These are phyloP conservation scores for Gonium pectorale DNA, from an alignment of 139 green algal genomes.

Conservation along the genomic window DNA sequence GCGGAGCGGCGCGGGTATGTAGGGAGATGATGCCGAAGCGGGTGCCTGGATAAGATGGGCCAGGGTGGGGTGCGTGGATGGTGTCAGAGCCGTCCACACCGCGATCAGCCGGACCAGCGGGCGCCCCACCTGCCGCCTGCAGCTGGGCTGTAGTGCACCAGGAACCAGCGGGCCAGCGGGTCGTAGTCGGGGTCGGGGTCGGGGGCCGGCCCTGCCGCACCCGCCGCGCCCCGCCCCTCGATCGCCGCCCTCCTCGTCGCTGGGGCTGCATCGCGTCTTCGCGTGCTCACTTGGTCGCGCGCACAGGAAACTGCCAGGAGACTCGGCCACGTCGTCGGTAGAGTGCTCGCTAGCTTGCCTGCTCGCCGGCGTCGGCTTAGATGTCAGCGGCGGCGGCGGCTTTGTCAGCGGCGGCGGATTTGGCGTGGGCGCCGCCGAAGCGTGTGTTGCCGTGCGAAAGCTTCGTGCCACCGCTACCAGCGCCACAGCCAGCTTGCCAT, in stretches of 20 bases:
- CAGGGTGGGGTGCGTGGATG: no score
- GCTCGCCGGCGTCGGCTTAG: neutral
- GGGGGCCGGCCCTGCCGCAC: neutral
- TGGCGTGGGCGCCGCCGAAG: no score
- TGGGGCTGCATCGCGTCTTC: neutral
- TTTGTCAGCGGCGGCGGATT: neutral
- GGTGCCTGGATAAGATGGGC: no score
- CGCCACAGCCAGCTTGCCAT: no score
- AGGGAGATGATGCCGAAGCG: no score
- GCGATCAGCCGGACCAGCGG: no score
- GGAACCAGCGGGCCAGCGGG: conserved; percentile 53
- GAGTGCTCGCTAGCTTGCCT: conserved; percentile 39
- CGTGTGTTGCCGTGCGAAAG: no score
- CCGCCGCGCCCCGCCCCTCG: neutral
- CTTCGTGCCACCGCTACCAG: no score
- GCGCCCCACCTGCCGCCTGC: conserved; percentile 29
- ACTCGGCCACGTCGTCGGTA: conserved; percentile 24
- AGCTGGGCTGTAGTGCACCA: conserved; percentile 48
- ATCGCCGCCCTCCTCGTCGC: conserved; percentile 4
- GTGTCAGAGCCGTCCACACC: no score
- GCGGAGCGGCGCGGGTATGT: no score
- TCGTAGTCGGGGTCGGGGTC: conserved; percentile 27
- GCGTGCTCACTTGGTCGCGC: no score
- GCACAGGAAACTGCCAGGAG: conserved; percentile 18
- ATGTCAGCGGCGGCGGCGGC: no score